phyloP scores from a whole-genome alignment of 202 grass and related monocot species.

The Saccharum hybrid region DNA sequence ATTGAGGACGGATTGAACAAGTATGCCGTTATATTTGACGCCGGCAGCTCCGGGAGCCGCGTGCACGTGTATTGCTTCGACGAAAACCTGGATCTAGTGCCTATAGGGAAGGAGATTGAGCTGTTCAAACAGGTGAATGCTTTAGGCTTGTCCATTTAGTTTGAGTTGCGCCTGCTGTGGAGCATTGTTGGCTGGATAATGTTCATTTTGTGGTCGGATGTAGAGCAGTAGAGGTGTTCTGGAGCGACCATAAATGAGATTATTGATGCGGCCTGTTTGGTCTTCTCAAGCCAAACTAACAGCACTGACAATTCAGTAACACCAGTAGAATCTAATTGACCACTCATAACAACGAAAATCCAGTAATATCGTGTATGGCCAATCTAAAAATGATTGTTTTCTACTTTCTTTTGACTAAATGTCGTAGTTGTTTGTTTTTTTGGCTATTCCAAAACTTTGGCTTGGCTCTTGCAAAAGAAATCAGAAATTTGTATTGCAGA shows the following conservation, averaged over 20 bases:
- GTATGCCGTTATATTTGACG: constrained; percentile 90
- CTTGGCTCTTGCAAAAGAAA: not conserved
- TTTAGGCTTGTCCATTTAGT: constrained; percentile 4
- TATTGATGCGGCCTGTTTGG: not conserved
- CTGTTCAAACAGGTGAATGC: constrained; percentile 84
- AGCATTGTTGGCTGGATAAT: too few species aligned
- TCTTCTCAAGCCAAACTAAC: constrained; percentile 5
- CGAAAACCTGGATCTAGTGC: constrained; percentile 71
- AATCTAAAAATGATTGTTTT: not conserved
- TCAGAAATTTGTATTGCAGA: not conserved
- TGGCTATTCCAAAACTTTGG: constrained; percentile 18
- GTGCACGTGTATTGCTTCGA: constrained; percentile 96
- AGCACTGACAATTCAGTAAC: not conserved
- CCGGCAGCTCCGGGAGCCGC: constrained; percentile 91
- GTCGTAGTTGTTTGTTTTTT: not conserved
- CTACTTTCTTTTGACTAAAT: not conserved
- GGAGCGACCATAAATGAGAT: constrained; percentile 8
- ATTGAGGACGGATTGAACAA: constrained; percentile 54
- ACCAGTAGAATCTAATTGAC: not conserved
- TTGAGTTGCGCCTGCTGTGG: not conserved
- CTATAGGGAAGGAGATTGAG: constrained; percentile 86
- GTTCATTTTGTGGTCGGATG: constrained; percentile 32
- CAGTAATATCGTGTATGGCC: not conserved
- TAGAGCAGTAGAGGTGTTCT: not conserved
- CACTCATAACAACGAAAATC: constrained; percentile 7